Evolutionary conservation across 2,329 filamentous ascomycete species (phyloP).

Genomic region (Cyphellophora attinorum): DNA sequence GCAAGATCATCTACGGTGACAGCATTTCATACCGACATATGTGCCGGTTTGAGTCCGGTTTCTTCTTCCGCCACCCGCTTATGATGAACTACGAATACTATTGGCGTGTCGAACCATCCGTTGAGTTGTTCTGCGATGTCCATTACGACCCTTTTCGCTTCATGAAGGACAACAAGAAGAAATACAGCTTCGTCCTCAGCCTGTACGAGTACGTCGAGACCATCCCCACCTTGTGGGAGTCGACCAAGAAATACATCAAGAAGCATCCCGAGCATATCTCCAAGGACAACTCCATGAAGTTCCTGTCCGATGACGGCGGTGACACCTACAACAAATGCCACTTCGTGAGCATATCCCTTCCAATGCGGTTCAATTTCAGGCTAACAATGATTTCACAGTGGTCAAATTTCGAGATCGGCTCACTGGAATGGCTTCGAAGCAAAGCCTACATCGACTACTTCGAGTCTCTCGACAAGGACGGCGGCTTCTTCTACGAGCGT

Average conservation of each 20-base stretch:
- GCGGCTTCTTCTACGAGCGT: conserved; percentile 97
- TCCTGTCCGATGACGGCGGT: conserved; percentile 84
- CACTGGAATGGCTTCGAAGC: conserved; percentile 85
- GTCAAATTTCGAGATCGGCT: conserved; percentile 98
- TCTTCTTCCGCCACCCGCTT: conserved; percentile 92
- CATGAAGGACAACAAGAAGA: conserved; percentile 94
- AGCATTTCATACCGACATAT: conserved; percentile 97
- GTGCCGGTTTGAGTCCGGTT: conserved; percentile 98
- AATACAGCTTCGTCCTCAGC: conserved; percentile 94
- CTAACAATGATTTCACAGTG: conserved; percentile 48
- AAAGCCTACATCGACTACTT: conserved; percentile 88
- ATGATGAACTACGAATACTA: conserved; percentile 99
- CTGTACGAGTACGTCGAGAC: conserved; percentile 95
- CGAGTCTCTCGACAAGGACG: conserved; percentile 73
- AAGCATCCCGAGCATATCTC: conserved; percentile 81
- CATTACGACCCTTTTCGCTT: conserved; percentile 92
- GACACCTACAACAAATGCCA: conserved; percentile 95
- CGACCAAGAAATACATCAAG: conserved; percentile 86
- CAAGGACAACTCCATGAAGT: conserved; percentile 76
- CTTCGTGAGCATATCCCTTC: conserved; percentile 55
- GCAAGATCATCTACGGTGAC: conserved; percentile 97
- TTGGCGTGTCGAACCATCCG: conserved; percentile 96
- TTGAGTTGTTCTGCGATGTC: conserved; percentile 93
- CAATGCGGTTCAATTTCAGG: not conserved
- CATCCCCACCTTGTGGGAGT: conserved; percentile 92